phyloP scores from a whole-genome alignment of 768 basidiomycete species.

The Trametes villosa region DNA sequence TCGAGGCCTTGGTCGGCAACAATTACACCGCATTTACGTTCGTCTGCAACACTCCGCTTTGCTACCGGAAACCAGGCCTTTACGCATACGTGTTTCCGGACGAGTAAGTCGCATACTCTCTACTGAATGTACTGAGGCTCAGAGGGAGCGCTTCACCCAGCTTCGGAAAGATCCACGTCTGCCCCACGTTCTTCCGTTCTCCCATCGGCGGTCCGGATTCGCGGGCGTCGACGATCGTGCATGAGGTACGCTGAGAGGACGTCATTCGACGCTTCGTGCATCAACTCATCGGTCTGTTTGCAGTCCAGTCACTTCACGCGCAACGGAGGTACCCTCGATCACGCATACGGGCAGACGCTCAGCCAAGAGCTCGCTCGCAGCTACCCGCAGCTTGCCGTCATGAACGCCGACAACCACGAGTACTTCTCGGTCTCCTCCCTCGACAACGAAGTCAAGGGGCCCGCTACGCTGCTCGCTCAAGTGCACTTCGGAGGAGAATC shows the following conservation, averaged over 20 bases:
- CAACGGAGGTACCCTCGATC: constrained; percentile 46
- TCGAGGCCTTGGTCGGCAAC: constrained; percentile 10
- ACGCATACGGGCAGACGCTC: constrained; percentile 46
- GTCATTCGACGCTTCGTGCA: not conserved
- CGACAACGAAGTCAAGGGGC: no score
- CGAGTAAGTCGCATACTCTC: not conserved
- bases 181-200: constrained; percentile 11
- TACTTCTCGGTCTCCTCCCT: no score
- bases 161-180: constrained; percentile 11
- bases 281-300: not conserved
- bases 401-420: constrained; percentile 48
- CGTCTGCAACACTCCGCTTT: constrained; percentile 39
- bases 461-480: no score
- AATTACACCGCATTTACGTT: constrained; percentile 14
- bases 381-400: constrained; percentile 39
- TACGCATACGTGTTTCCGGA: constrained; percentile 15
- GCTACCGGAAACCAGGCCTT: not conserved
- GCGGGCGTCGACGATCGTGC: constrained; percentile 26
- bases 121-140: not conserved
- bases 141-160: no score
- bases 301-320: constrained; percentile 45
- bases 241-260: constrained; percentile 5
- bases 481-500: no score
- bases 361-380: constrained; percentile 43
- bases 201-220: constrained; percentile 48